Percentiles rank a stretch among this genome's conserved stretches.
Conservation (phyloP, 148 eudicot species). For the Chenopodium suecicum region DNA sequence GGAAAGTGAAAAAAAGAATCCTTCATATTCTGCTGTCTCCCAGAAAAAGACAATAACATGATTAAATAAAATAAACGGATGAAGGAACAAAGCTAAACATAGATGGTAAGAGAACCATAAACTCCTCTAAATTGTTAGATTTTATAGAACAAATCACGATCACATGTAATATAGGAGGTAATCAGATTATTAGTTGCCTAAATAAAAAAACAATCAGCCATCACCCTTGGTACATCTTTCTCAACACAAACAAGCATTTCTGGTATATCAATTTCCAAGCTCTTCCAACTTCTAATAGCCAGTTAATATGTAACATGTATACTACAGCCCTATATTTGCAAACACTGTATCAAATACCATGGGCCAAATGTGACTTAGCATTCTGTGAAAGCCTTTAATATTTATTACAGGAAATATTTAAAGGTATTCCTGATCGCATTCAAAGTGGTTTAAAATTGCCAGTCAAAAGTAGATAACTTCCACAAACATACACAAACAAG, state of each 20-base stretch:
- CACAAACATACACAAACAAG: constrained; percentile 11
- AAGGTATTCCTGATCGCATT: too few species aligned
- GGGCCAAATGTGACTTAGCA: not conserved
- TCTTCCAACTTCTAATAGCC: not conserved
- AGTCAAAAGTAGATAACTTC: not conserved
- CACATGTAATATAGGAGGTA: not conserved
- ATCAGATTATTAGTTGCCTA: not conserved
- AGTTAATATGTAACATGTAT: not conserved
- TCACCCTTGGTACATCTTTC: not conserved
- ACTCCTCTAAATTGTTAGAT: not conserved
- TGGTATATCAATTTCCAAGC: not conserved
- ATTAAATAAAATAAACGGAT: not conserved
- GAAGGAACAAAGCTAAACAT: not conserved
- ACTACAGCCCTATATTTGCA: not conserved
- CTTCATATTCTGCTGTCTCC: not conserved
- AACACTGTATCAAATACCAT: not conserved
- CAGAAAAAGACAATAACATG: not conserved
- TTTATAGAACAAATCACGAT: not conserved
- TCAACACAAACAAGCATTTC: not conserved
- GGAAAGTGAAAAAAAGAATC: too few species aligned
- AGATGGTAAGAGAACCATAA: not conserved
- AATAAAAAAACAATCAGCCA: not conserved
- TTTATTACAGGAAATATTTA: too few species aligned
- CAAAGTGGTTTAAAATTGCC: not conserved
- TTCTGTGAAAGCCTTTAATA: not conserved